Evolutionary conservation across 148 eudicot species (phyloP), one percentile per base, ranked within the genome.

Genomic region (Vaccinium myrtillus): DNA sequence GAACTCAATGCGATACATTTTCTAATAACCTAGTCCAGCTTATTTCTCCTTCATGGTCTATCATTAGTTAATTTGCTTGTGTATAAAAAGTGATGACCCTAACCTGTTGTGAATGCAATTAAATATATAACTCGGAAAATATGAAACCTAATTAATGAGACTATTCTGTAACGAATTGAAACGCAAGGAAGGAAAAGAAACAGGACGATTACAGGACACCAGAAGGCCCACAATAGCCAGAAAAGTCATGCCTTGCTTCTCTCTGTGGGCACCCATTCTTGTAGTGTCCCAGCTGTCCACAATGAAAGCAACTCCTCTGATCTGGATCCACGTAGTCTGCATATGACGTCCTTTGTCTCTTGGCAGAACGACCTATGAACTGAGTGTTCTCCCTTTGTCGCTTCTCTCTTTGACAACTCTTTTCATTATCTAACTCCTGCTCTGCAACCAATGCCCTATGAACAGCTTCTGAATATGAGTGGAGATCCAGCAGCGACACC

Each of bases 61-160:
- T 65, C 71, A 65, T 65, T 25, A 63, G 70, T 18, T 63, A 23
- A n/a, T 63, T 63, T 63, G 65, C 70, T 63, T 63, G 70, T n/a
- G 27, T 12, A 18, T n/a, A 63, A 63, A 10, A n/a, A 59, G 65
- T 9, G 36, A 0, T 63, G 11, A 21, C 12, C 70, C 30, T 23
- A 8, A 63, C 70, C 12, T 63, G 30, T 63, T n/a, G 70, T n/a
- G 70, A 63, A n/a, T 63, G 70, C 70, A 63, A n/a, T 63, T 63
- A 8, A 0, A 5, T 63, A 23, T 9, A 2, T 0, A 63, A 63
- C 27, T n/a, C 10, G 5, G 12, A 2, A n/a, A n/a, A 63, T 63
- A 63, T 63, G 70, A 0, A n/a, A 63, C 6, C 6, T 21, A n/a
- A 6, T 21, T 2, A 63, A 23, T 63, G 70, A 23, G 30, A 63